Evolutionary conservation across 2,329 filamentous ascomycete species (phyloP), one percentile per base, ranked within the genome.

Genomic region (Calonectria pseudoturangicola): DNA sequence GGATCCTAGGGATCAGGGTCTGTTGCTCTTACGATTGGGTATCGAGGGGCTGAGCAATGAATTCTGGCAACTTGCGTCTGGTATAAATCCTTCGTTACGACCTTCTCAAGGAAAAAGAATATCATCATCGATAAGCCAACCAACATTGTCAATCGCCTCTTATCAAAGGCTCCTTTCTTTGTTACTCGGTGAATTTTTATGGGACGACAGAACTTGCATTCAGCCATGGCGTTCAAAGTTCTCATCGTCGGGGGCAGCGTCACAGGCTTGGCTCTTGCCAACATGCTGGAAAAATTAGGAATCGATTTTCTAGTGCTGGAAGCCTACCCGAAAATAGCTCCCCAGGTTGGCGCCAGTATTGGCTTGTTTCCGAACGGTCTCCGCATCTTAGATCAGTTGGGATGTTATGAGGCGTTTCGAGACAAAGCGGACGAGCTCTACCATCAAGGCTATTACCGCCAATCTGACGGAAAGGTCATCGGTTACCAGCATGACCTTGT

Each of bases 201-300:
- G 30, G 5, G 12, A 36, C 33, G 3, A 36, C 12, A 36, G 10
- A 12, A 36, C 10, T 36, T 12, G 33, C 33, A 13, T 3, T 36
- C 7, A 6, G 21, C 12, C 18, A 56, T 56, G 50, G 12, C 50
- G 7, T 56, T 56, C 50, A 16, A 28, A 30, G 50, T 56, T 18
- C 50, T 56, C 30, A 56, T 56, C 15, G 50, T 56, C 7, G 50
- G 50, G n/a, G 50, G 50, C 18, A 56, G 50, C 9, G 50, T 56
- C 10, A 10, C 50, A 2, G 50, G 50, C 50, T 36, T 56, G 28
- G 18, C 28, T 7, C 50, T 56, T 25, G 50, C 50, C 7, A 56
- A 56, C 4, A 56, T 56, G 50, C 50, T 56, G 18, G 50, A 56
- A 28, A 56, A 56, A 56, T 21, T 33, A 16, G 18, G 50, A 28